Evolutionary conservation across 2,329 filamentous ascomycete species (phyloP), one percentile per base, ranked within the genome.

Genomic region (Cordyceps pruinosa): DNA sequence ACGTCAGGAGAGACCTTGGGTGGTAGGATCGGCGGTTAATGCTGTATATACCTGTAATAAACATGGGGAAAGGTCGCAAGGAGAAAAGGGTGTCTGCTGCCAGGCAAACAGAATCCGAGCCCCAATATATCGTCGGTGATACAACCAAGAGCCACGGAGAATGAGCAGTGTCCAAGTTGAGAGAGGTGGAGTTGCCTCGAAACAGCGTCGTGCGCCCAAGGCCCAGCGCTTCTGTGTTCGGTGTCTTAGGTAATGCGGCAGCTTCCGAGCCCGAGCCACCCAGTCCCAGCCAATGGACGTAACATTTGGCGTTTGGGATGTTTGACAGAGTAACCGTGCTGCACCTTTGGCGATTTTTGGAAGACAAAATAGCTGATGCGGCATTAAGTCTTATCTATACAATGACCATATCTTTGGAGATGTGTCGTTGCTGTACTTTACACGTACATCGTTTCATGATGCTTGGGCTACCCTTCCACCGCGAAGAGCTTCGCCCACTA

Each of bases 1-100:
- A 21, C 30, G 63, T 68, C 61, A 68, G 64, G 60, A 61, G 41
- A 59, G 39, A 17, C 23, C 23, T 35, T 25, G 25, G 39, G 4
- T 28, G 37, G 28, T 50, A 46, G 25, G 32, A 19, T 44, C n/a
- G 57, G 23, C 51, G 54, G 52, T 45, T 23, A 48, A 52, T 34
- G 59, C 37, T 50, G 39, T 45, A 61, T 63, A 59, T 67, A 70
- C 66, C 61, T 62, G 62, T 62, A 60, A 67, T 64, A 59, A 66
- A 55, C 42, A 55, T 59, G 63, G 62, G 62, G 65, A 57, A 61
- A 59, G 61, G 60, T 58, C 60, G 61, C 61, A 69, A 69, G 58
- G 63, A 70, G 69, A 64, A 62, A 61, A 68, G 58, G 61, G 61
- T 66, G 65, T 70, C 70, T 72, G 70, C 70, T 69, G 71, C 70